Percentiles rank a stretch among this genome's conserved stretches.
Conservation (phyloP, 1,284 basidiomycete genomes). For the Ustilago shanxiensis region DNA sequence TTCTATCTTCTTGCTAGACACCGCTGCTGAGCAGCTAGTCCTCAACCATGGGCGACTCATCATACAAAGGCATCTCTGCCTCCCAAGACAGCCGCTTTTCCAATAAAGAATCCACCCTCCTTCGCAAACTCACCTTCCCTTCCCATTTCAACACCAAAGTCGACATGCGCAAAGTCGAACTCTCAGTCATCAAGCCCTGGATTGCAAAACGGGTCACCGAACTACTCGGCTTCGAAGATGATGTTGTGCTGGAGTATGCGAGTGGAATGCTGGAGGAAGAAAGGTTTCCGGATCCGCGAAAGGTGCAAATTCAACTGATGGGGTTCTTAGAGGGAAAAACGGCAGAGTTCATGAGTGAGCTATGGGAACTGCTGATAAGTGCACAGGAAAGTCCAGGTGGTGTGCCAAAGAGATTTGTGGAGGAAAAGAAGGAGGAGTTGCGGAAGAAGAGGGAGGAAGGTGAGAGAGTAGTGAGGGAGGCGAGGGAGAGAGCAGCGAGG, state of each 20-base stretch:
- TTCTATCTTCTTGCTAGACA: background rate
- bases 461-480: constrained; percentile 78
- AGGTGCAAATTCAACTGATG: constrained; percentile 92
- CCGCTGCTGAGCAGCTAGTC: background rate
- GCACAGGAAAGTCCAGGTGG: constrained; percentile 90
- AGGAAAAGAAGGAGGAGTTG: constrained; percentile 95
- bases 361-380: constrained; percentile 90
- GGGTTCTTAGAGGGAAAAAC: constrained; percentile 87
- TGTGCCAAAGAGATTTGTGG: constrained; percentile 91
- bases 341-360: constrained; percentile 83
- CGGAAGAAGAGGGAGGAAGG: constrained; percentile 79
- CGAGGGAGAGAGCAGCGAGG: constrained; percentile 62
- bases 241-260: constrained; percentile 95
- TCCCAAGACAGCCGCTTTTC: constrained; percentile 78
- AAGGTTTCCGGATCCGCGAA: constrained; percentile 89
- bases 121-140: constrained; percentile 87
- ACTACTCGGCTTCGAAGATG: constrained; percentile 93
- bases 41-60: constrained; percentile 38
- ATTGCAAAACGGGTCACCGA: constrained; percentile 90
- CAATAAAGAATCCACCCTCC: constrained; percentile 90
- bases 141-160: constrained; percentile 80
- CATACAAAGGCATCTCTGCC: constrained; percentile 55
- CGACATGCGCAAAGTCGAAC: constrained; percentile 93
- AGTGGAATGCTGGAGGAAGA: constrained; percentile 91
- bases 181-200: constrained; percentile 83